Evolutionary conservation across 345 rosid genomes (phyloP).

Genomic region (Camelina sativa): DNA sequence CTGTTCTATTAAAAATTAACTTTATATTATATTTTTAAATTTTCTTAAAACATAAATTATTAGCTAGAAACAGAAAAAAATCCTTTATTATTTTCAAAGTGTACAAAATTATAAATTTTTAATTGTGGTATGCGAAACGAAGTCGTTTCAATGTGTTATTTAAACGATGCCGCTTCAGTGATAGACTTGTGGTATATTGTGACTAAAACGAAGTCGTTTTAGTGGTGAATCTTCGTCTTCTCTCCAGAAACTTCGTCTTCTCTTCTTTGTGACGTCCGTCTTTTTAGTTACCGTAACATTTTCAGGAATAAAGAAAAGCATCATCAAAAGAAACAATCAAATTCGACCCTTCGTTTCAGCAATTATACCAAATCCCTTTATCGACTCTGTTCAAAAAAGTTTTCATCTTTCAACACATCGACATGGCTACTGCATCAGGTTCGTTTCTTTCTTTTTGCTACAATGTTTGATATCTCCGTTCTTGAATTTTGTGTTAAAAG

Average conservation of each 20-base stretch:
- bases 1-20: no score
- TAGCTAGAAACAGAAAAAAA: no score
- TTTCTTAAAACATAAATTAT: no score
- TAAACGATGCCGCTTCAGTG: no score
- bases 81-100: no score
- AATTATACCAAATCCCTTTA: not conserved
- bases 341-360: not conserved
- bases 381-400: not conserved
- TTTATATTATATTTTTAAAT: no score
- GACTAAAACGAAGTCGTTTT: not conserved
- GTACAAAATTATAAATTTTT: no score
- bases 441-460: constrained; percentile 1
- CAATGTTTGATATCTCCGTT: not conserved
- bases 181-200: no score
- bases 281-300: not conserved
- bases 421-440: constrained; percentile 56
- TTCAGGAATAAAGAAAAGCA: not conserved
- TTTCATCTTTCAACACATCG: not conserved
- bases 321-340: not conserved
- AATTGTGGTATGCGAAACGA: no score
- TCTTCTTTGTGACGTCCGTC: constrained; percentile 1
- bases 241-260: not conserved
- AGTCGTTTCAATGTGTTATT: no score
- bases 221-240: not conserved
- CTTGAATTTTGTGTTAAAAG: not conserved